A percentile compares a stretch with the other conserved stretches of the same genome.
Evolutionary conservation across 805 yeast genomes (phyloP).

Genomic region (Candida xyloterini): DNA sequence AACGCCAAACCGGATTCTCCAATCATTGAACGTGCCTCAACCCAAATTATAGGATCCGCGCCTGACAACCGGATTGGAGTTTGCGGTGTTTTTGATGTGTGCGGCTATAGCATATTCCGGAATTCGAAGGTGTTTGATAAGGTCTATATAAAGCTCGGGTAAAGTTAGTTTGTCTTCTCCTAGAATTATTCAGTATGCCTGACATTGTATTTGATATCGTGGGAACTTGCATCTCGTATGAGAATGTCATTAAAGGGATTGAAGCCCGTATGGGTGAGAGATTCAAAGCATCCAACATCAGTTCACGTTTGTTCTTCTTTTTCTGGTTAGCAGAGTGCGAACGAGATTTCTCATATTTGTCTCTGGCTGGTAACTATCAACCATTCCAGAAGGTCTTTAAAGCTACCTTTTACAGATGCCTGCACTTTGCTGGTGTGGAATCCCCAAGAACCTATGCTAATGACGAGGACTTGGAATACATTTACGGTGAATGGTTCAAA

Average conservation of each 20-base stretch:
- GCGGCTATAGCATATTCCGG: background rate
- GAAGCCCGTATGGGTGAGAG: slow-evolving; percentile 23
- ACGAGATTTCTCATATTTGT: slow-evolving; percentile 55
- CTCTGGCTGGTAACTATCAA: slow-evolving; percentile 21
- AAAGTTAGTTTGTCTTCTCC: too few species aligned
- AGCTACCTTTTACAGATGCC: slow-evolving; percentile 23
- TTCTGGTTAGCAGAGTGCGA: slow-evolving; percentile 61
- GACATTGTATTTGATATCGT: slow-evolving; percentile 31
- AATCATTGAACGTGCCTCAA: slow-evolving; percentile 5
- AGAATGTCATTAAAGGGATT: slow-evolving; percentile 25
- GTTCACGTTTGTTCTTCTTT: slow-evolving; percentile 19
- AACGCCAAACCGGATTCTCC: slow-evolving; percentile 15
- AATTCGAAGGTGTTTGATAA: background rate
- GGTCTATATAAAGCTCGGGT: background rate
- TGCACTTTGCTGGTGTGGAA: slow-evolving; percentile 22
- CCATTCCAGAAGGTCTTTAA: slow-evolving; percentile 20
- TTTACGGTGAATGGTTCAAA: slow-evolving; percentile 18
- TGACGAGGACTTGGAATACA: slow-evolving; percentile 22
- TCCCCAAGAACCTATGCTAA: slow-evolving; percentile 20
- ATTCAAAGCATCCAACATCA: slow-evolving; percentile 22
- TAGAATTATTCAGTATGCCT: slow-evolving; percentile 19
- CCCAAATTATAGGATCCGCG: background rate
- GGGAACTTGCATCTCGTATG: slow-evolving; percentile 30
- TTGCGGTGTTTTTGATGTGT: background rate
- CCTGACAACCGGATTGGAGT: background rate